These are phyloP conservation scores for Rhizopogon salebrosus DNA, from an alignment of 768 basidiomycete genomes.

Conservation along the genomic window DNA sequence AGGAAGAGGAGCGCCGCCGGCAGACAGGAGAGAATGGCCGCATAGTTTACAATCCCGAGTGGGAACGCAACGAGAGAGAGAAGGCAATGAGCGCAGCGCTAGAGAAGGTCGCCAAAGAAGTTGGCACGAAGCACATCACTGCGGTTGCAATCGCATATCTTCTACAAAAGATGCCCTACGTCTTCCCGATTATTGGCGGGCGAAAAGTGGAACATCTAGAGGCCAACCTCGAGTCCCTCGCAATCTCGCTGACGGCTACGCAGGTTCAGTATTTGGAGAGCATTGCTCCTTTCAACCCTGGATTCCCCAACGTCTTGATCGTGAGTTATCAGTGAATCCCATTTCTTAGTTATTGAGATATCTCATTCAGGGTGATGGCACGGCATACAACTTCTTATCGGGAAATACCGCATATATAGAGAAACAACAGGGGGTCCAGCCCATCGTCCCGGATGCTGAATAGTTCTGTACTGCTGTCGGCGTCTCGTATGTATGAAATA, in stretches of 20 bases:
- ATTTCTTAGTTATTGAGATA: not conserved
- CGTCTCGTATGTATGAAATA: no score
- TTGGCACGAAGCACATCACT: slow-evolving; percentile 31
- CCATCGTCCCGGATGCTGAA: slow-evolving; percentile 9
- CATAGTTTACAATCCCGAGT: slow-evolving; percentile 10
- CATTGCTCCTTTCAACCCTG: slow-evolving; percentile 29
- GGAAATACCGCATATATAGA: slow-evolving; percentile 15
- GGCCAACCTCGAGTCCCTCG: slow-evolving; percentile 39
- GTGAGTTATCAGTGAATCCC: slow-evolving; percentile 20
- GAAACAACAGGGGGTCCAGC: slow-evolving; percentile 6
- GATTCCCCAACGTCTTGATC: slow-evolving; percentile 32
- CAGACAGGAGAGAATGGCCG: slow-evolving; percentile 36
- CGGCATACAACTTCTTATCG: slow-evolving; percentile 10
- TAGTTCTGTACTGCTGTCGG: not conserved
- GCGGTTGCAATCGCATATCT: slow-evolving; percentile 40
- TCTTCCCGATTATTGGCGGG: slow-evolving; percentile 39
- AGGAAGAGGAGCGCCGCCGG: slow-evolving; percentile 22
- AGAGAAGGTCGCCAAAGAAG: slow-evolving; percentile 34
- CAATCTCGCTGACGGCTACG: slow-evolving; percentile 31
- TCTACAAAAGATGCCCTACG: slow-evolving; percentile 41
- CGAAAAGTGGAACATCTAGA: slow-evolving; percentile 40
- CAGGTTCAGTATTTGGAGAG: slow-evolving; percentile 36
- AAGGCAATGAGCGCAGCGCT: slow-evolving; percentile 28
- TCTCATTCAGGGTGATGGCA: slow-evolving; percentile 22
- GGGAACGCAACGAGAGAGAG: slow-evolving; percentile 31